Evolutionary conservation across 1,284 basidiomycete genomes (phyloP).

Genomic region (Polyporus tsugae): DNA sequence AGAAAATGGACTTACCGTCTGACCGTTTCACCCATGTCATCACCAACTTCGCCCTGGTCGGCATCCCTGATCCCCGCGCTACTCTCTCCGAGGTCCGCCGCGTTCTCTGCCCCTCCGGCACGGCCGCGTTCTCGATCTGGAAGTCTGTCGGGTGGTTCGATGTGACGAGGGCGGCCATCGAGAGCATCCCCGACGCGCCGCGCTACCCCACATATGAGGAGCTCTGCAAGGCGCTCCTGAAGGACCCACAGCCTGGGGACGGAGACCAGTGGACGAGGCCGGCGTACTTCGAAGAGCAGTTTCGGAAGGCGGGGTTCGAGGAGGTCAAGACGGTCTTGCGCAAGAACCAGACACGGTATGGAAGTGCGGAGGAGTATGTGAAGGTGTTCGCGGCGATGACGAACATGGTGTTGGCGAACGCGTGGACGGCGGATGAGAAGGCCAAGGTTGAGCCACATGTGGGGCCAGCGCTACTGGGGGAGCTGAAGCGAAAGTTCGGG

Average conservation of each 20-base stretch:
- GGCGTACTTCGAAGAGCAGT: slow-evolving; percentile 8
- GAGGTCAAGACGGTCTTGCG: slow-evolving; percentile 1
- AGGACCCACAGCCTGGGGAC: neutral
- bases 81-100: slow-evolving; percentile 5
- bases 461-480: neutral
- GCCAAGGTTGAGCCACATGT: slow-evolving; percentile 4
- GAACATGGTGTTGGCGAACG: neutral
- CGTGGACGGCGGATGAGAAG: slow-evolving; percentile 6
- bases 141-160: slow-evolving; percentile 11
- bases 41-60: slow-evolving; percentile 12
- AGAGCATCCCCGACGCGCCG: slow-evolving; percentile 6
- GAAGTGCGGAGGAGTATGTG: slow-evolving; percentile 13
- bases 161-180: neutral
- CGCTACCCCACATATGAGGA: neutral
- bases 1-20: slow-evolving; percentile 20
- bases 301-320: slow-evolving; percentile 12
- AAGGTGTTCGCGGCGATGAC: slow-evolving; percentile 3
- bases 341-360: slow-evolving; percentile 10
- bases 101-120: slow-evolving; percentile 11
- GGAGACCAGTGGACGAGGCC: slow-evolving; percentile 1
- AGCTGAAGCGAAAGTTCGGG: slow-evolving; percentile 7
- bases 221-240: neutral
- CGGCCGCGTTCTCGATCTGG: slow-evolving; percentile 9
- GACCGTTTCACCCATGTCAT: slow-evolving; percentile 20
- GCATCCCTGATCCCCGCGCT: slow-evolving; percentile 5